Percentiles rank a stretch among this genome's conserved stretches.
Evolutionary conservation across 73 alveolate species (phyloP).

Genomic region (Uronychia setigera): DNA sequence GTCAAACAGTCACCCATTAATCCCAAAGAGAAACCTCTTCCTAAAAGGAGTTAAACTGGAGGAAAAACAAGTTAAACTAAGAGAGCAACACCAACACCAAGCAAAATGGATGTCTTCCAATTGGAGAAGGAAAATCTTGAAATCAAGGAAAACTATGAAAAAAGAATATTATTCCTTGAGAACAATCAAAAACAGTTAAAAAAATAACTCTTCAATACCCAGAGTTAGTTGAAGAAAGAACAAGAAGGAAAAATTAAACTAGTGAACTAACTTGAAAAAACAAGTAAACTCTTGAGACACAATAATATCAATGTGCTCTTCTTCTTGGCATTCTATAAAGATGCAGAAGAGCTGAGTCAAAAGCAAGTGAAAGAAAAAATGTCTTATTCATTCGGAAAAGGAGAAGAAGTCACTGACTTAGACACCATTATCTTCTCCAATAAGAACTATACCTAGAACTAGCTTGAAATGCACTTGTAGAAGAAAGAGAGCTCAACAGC

Average conservation of each 20-base stretch:
- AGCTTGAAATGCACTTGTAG: background rate
- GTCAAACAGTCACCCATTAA: too few relatives aligned
- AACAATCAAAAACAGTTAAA: too few relatives aligned
- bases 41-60: too few relatives aligned
- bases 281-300: background rate
- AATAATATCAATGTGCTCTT: background rate
- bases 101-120: too few relatives aligned
- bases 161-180: background rate
- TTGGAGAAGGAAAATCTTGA: too few relatives aligned
- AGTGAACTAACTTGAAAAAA: background rate
- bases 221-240: background rate
- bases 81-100: too few relatives aligned
- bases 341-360: background rate
- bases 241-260: background rate
- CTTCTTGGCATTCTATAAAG: background rate
- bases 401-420: background rate
- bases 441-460: background rate
- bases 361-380: background rate
- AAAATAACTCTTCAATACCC: background rate
- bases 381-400: background rate
- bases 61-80: too few relatives aligned
- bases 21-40: too few relatives aligned
- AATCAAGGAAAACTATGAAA: background rate
- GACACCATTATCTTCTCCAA: background rate
- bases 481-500: background rate